phyloP scores from a whole-genome alignment of 495 filamentous ascomycete species.

The Gamarada debralockiae region DNA sequence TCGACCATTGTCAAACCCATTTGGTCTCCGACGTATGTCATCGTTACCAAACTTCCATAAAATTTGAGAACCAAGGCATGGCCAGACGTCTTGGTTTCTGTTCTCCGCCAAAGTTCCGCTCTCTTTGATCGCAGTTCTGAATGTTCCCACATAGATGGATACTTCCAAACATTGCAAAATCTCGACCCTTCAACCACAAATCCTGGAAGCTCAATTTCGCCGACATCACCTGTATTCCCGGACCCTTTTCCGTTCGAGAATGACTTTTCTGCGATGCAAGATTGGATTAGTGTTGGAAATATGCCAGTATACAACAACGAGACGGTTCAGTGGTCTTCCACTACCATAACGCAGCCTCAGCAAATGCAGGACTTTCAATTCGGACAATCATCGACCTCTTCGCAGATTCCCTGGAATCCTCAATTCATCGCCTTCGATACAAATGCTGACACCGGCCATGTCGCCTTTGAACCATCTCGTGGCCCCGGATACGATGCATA shows the following conservation, averaged over 20 bases:
- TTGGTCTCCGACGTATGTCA: too few relatives aligned
- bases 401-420: conserved; percentile 12
- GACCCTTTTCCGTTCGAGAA: not conserved
- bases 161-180: too few relatives aligned
- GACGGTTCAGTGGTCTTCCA: not conserved
- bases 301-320: not conserved
- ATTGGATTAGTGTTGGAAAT: not conserved
- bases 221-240: not conserved
- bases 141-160: too few relatives aligned
- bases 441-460: conserved; percentile 3
- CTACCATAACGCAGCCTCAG: not conserved
- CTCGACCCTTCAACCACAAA: too few relatives aligned
- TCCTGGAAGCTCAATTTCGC: too few relatives aligned
- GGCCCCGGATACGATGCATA: conserved; percentile 5
- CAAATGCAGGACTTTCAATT: not conserved
- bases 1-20: too few relatives aligned
- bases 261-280: not conserved
- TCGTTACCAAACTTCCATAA: too few relatives aligned
- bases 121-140: too few relatives aligned
- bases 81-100: too few relatives aligned
- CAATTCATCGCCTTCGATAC: conserved; percentile 3
- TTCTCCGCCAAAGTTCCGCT: too few relatives aligned
- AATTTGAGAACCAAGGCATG: too few relatives aligned
- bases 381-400: not conserved
- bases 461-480: conserved; percentile 9